phyloP scores from a whole-genome alignment of 2,329 filamentous ascomycete genomes.

The Exophiala viscosa region DNA sequence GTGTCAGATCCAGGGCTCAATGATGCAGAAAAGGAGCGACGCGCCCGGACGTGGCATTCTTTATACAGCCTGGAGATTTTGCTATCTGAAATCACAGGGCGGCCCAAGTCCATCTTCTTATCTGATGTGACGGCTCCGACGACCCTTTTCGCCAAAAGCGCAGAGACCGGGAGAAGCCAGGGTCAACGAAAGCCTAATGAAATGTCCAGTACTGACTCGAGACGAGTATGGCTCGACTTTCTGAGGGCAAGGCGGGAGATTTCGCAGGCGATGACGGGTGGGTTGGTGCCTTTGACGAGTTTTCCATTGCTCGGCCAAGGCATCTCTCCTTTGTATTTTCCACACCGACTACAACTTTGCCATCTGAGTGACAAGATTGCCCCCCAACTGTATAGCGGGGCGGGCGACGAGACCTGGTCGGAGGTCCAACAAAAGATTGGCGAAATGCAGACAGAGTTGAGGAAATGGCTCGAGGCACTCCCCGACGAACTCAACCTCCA shows the following conservation, averaged over 20 bases:
- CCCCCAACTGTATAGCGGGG: conserved; percentile 12
- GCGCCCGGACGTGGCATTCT: conserved; percentile 29
- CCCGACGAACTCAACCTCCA: conserved; percentile 14
- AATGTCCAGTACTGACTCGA: conserved; percentile 1
- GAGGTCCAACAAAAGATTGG: conserved; percentile 19
- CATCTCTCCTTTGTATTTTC: conserved; percentile 11
- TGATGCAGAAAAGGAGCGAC: conserved; percentile 14
- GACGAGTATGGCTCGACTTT: conserved; percentile 16
- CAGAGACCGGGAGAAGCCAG: neutral
- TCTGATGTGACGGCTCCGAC: conserved; percentile 24
- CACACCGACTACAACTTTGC: conserved; percentile 15
- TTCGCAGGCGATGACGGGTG: conserved; percentile 15
- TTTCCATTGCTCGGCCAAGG: conserved; percentile 13
- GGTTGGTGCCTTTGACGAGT: conserved; percentile 15
- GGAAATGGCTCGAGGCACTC: conserved; percentile 13
- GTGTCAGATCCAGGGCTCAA: conserved; percentile 18
- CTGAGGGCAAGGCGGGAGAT: conserved; percentile 7
- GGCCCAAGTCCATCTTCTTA: conserved; percentile 26
- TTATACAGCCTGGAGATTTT: conserved; percentile 28
- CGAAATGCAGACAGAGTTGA: conserved; percentile 19
- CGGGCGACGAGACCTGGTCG: conserved; percentile 15
- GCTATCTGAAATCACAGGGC: conserved; percentile 28
- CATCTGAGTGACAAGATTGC: conserved; percentile 21
- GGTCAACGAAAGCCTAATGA: neutral
- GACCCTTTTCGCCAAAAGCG: neutral